Percentiles rank a stretch among this genome's conserved stretches.
Conservation (phyloP, 176 grass and related monocot species). For the Eragrostis curvula region DNA sequence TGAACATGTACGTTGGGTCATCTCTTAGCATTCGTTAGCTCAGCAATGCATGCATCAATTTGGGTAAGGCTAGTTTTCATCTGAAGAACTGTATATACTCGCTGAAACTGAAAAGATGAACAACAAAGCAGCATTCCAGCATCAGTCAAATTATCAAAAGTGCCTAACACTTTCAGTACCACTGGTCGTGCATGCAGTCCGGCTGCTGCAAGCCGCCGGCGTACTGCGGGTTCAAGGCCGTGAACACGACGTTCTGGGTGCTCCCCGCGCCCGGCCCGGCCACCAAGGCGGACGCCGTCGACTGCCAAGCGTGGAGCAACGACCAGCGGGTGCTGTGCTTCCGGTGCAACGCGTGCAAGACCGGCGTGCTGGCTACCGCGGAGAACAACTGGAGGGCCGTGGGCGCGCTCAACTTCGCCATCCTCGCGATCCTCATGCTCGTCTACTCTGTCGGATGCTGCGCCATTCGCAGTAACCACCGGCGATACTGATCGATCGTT, state of each 20-base stretch:
- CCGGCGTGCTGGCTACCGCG: slow-evolving; percentile 54
- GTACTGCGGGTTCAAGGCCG: slow-evolving; percentile 56
- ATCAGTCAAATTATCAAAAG: not conserved
- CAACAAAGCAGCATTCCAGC: not conserved
- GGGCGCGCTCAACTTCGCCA: slow-evolving; percentile 50
- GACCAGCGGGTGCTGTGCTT: slow-evolving; percentile 61
- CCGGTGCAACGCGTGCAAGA: slow-evolving; percentile 73
- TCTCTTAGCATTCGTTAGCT: not conserved
- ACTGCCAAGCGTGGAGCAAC: slow-evolving; percentile 75
- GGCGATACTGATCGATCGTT: slow-evolving; percentile 25
- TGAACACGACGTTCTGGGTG: slow-evolving; percentile 65
- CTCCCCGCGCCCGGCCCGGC: slow-evolving; percentile 29
- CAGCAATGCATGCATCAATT: not conserved
- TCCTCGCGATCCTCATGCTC: slow-evolving; percentile 53
- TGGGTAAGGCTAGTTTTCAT: not conserved
- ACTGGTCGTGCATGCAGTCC: slow-evolving; percentile 42
- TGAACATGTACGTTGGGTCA: too few relatives aligned
- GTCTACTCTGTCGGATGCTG: slow-evolving; percentile 74
- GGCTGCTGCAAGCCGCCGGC: slow-evolving; percentile 85
- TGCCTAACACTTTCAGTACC: not conserved
- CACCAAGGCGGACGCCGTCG: slow-evolving; percentile 32
- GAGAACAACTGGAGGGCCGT: slow-evolving; percentile 66
- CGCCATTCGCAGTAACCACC: slow-evolving; percentile 56
- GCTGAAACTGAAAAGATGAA: not conserved
- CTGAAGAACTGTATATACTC: not conserved